Evolutionary conservation across 2,329 filamentous ascomycete genomes (phyloP), one percentile per base, ranked within the genome.

Genomic region (Periconia sp.): DNA sequence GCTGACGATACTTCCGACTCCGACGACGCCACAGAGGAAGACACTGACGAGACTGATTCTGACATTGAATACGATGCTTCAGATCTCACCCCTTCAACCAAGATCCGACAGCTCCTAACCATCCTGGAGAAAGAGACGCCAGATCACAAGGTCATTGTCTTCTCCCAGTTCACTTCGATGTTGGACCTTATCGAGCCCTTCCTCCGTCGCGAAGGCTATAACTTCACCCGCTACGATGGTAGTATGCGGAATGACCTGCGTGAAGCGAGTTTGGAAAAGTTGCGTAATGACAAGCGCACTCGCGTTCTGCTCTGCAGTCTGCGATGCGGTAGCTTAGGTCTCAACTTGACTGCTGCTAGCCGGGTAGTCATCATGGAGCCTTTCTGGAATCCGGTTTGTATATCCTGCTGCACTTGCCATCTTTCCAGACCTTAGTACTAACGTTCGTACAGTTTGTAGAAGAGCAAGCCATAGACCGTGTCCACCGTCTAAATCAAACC

Each of bases 131-230:
- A 83, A 31, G 94, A 99, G 69, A 85, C 85, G 0, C 75, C 79
- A 2, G 79, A 90, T 46, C 89, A 96, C 79, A 99, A 99, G 67
- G 95, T 96, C 65, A 99, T 99, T 61, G 91, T 99, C 52, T 99
- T 99, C 73, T 96, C 91, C 1, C 90, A 97, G 61, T 99, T 99
- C 73, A 99, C 94, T 0, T 94, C 90, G 0, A 99, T 99, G 94
- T 84, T 99, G 32, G 89, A 97, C 73, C 84, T 97, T 19, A 85
- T 99, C 50, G 91, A 97, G 66, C 94, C 94, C 2, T 96, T 97
- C 71, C 78, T 99, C 46, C 79, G 80, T 32, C 80, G 84, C 35
- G 84, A 87, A 11, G 83, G 84, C 11, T 86, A 96, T 69, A 81
- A 80, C 48, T 95, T 87, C 65, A 89, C 89, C 12, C 88, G 94